These are phyloP conservation scores for Postia placenta DNA, from an alignment of 768 basidiomycete species.

Conservation along the genomic window DNA sequence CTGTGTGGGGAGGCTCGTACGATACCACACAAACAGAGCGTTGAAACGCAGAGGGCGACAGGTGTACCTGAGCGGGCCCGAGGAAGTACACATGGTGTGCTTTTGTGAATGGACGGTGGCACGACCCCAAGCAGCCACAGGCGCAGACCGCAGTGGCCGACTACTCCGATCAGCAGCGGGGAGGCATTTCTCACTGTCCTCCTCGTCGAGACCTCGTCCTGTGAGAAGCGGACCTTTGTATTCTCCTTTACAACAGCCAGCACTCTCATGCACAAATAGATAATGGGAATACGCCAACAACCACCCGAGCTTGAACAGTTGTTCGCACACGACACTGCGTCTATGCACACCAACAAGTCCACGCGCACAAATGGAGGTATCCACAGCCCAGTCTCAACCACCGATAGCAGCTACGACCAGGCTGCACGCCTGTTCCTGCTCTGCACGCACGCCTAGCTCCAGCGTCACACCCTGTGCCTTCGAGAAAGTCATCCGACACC, in stretches of 20 bases:
- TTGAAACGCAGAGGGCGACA: not conserved
- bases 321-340: not conserved
- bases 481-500: conserved; percentile 94
- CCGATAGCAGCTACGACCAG: conserved; percentile 87
- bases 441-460: conserved; percentile 87
- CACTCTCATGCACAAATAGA: conserved; percentile 6
- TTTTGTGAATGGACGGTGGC: conserved; percentile 2
- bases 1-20: not conserved
- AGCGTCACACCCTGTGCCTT: conserved; percentile 88
- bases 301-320: not conserved
- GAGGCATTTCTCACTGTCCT: conserved; percentile 2
- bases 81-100: not conserved
- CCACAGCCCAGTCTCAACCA: conserved; percentile 6
- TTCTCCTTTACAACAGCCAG: not conserved
- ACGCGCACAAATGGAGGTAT: not conserved
- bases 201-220: conserved; percentile 2
- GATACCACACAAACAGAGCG: not conserved
- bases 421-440: conserved; percentile 79
- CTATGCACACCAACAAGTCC: not conserved
- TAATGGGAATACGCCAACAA: conserved; percentile 2
- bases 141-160: not conserved
- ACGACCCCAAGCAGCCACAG: too few species aligned
- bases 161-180: not conserved
- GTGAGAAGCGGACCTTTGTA: not conserved
- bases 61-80: not conserved